Evolutionary conservation across 768 basidiomycete genomes (phyloP).

Genomic region (Rhodosporidiobolus sp.): DNA sequence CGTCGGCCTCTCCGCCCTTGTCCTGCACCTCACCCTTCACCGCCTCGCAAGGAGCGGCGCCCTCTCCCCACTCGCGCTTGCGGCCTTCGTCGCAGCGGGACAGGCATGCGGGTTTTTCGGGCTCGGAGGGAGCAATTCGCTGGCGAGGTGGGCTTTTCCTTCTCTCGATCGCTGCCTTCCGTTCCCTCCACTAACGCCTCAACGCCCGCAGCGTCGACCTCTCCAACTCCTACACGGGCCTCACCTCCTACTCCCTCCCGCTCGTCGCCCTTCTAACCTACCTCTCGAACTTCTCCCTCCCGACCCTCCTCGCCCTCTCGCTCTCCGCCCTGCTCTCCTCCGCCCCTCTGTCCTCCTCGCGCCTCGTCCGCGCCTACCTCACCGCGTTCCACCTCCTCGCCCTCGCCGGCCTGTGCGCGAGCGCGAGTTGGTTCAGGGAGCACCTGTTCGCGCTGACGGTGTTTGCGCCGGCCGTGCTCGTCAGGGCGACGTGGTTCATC

Average conservation of each 20-base stretch:
- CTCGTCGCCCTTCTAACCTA: slow-evolving; percentile 34
- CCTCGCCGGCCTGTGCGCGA: background rate
- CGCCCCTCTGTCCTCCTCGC: background rate
- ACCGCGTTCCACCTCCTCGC: slow-evolving; percentile 24
- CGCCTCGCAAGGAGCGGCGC: background rate
- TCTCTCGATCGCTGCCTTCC: background rate
- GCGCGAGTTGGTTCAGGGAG: slow-evolving; percentile 20
- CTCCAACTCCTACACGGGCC: slow-evolving; percentile 32
- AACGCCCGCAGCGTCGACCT: slow-evolving; percentile 23
- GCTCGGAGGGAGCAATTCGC: slow-evolving; percentile 28
- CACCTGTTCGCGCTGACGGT: slow-evolving; percentile 36
- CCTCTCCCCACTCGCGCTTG: slow-evolving; percentile 4
- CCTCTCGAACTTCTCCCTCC: slow-evolving; percentile 37
- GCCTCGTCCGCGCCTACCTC: background rate
- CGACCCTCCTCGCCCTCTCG: slow-evolving; percentile 23
- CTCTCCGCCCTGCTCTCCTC: background rate
- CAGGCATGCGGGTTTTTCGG: slow-evolving; percentile 27
- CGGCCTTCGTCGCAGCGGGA: background rate
- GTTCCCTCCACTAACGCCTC: background rate
- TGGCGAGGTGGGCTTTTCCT: slow-evolving; percentile 24
- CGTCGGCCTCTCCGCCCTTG: slow-evolving; percentile 4
- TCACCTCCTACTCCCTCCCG: slow-evolving; percentile 17
- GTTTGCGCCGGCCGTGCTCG: slow-evolving; percentile 33
- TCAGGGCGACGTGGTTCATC: slow-evolving; percentile 17
- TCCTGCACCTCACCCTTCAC: slow-evolving; percentile 5